phyloP scores from a whole-genome alignment of 1,284 basidiomycete species.

The Ustilago xerochloae region DNA sequence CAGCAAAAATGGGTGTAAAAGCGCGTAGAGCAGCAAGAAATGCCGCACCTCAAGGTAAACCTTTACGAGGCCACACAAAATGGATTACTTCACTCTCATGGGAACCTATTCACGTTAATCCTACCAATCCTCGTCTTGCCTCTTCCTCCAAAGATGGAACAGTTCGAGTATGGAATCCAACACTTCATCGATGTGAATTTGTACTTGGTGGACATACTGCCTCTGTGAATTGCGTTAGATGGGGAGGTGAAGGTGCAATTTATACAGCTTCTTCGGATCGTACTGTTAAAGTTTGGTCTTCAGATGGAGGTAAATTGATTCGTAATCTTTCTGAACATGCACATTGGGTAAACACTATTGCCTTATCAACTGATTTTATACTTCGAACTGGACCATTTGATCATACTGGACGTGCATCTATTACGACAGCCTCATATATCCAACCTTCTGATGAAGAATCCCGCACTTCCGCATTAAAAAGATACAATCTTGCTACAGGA shows the following conservation, averaged over 20 bases:
- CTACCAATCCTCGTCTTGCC: slow-evolving; percentile 76
- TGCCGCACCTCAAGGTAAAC: slow-evolving; percentile 56
- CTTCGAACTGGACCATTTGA: slow-evolving; percentile 95
- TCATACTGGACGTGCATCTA: slow-evolving; percentile 72
- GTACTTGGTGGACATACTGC: slow-evolving; percentile 92
- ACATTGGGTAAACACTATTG: slow-evolving; percentile 97
- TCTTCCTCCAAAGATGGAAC: slow-evolving; percentile 96
- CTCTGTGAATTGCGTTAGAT: slow-evolving; percentile 92
- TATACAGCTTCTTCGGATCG: slow-evolving; percentile 95
- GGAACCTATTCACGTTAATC: slow-evolving; percentile 84
- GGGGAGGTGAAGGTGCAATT: slow-evolving; percentile 76
- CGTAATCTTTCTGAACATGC: slow-evolving; percentile 89
- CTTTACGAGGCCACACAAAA: slow-evolving; percentile 85
- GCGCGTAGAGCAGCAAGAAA: slow-evolving; percentile 59
- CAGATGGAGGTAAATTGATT: slow-evolving; percentile 75
- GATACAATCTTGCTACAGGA: slow-evolving; percentile 80
- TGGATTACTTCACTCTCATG: slow-evolving; percentile 97
- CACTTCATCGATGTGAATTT: slow-evolving; percentile 80
- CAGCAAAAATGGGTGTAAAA: slow-evolving; percentile 54
- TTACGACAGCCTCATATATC: slow-evolving; percentile 23
- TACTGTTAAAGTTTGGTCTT: slow-evolving; percentile 93
- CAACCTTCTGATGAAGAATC: slow-evolving; percentile 29
- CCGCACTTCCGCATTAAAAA: slow-evolving; percentile 69
- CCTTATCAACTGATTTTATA: slow-evolving; percentile 93
- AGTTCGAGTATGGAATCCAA: slow-evolving; percentile 89